These are phyloP conservation scores for Eucalyptus virginea DNA, from an alignment of 345 rosid genomes.

Conservation along the genomic window DNA sequence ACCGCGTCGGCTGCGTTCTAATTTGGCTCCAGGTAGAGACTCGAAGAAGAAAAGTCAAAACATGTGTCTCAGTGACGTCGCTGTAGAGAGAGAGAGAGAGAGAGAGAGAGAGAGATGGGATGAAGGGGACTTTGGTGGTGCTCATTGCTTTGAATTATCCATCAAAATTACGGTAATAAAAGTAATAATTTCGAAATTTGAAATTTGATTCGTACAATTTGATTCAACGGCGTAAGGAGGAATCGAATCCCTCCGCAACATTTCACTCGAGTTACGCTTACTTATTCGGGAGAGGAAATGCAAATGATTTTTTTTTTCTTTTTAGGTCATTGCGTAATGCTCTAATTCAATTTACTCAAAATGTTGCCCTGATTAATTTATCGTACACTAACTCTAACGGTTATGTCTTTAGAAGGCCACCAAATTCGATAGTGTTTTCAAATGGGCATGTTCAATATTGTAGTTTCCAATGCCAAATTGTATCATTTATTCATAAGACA, in stretches of 20 bases:
- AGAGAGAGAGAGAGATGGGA: background rate
- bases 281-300: background rate
- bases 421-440: background rate
- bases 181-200: no score
- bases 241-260: background rate
- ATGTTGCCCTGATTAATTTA: no score
- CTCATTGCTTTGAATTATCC: background rate
- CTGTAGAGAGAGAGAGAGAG: background rate
- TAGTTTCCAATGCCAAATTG: background rate
- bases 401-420: background rate
- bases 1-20: no score
- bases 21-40: no score
- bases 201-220: no score
- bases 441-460: no score
- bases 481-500: background rate
- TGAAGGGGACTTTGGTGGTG: background rate
- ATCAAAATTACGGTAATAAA: background rate
- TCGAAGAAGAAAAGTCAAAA: background rate
- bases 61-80: background rate
- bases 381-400: background rate
- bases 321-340: background rate
- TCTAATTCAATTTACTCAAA: background rate
- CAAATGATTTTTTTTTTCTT: no score
- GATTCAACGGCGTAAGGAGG: background rate
- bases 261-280: background rate